Conservation (phyloP, 768 basidiomycete species). For the Suillus clintonianus region DNA sequence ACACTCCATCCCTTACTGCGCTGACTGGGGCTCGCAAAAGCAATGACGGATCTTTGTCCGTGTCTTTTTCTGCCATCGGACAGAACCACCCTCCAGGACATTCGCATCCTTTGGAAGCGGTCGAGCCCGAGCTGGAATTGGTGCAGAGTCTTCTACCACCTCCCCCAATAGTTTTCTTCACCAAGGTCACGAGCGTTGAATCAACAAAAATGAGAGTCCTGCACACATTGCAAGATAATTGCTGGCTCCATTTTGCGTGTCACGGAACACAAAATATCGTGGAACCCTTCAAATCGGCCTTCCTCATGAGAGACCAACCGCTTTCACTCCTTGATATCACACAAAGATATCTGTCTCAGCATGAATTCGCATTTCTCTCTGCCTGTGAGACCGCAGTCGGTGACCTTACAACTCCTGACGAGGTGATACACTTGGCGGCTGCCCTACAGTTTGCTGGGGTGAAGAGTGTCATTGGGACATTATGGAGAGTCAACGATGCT, state of each 20-base stretch:
- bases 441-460: conserved; percentile 21
- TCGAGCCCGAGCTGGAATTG: background rate
- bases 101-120: too few relatives aligned
- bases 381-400: conserved; percentile 16
- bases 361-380: conserved; percentile 2
- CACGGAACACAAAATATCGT: conserved; percentile 11
- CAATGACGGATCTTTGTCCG: background rate
- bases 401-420: conserved; percentile 15
- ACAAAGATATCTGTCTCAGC: background rate
- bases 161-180: background rate
- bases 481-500: conserved; percentile 15
- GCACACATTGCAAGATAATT: background rate
- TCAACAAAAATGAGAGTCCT: background rate
- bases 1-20: conserved; percentile 9
- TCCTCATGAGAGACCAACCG: background rate
- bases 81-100: background rate
- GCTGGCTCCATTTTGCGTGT: conserved; percentile 22
- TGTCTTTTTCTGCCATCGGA: conserved; percentile 6
- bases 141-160: background rate
- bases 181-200: background rate
- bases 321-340: conserved; percentile 5
- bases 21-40: conserved; percentile 10
- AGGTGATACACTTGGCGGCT: conserved; percentile 22
- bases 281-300: conserved; percentile 14
- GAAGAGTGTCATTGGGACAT: conserved; percentile 21